Conservation (phyloP, 2,329 filamentous ascomycete genomes). For the Colletotrichum coccodes region DNA sequence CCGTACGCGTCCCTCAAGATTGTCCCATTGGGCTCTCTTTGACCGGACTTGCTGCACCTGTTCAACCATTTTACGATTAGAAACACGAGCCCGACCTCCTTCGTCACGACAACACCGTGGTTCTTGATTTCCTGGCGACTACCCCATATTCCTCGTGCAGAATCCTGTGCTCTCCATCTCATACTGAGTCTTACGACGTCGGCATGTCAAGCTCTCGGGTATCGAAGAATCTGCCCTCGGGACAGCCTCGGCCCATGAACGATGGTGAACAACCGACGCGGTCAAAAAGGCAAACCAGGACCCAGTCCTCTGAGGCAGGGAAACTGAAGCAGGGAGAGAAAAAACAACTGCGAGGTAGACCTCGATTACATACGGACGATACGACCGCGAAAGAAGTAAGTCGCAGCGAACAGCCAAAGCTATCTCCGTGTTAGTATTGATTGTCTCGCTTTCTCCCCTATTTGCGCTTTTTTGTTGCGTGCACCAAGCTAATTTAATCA, state of each 20-base stretch:
- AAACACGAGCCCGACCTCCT: conserved; percentile 6
- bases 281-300: conserved; percentile 45
- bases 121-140: conserved; percentile 19
- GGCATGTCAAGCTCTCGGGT: conserved; percentile 37
- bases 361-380: conserved; percentile 79
- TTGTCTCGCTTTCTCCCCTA: not conserved
- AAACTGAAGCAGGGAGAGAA: conserved; percentile 56
- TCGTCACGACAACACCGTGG: not conserved
- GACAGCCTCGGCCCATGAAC: conserved; percentile 18
- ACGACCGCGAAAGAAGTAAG: conserved; percentile 82
- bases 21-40: conserved; percentile 3
- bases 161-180: conserved; percentile 52
- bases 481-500: conserved; percentile 45
- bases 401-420: conserved; percentile 39
- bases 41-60: not conserved
- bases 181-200: conserved; percentile 57
- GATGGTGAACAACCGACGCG: conserved; percentile 26
- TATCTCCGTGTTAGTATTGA: conserved; percentile 4
- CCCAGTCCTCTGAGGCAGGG: conserved; percentile 35
- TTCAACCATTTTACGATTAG: not conserved
- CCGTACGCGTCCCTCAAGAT: not conserved
- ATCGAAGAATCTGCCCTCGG: conserved; percentile 32
- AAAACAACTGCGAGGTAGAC: conserved; percentile 76
- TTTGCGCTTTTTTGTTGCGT: not conserved
- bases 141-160: conserved; percentile 37